Conservation (phyloP, 2,329 filamentous ascomycete genomes). For the Cladosporium cucumerinum region DNA sequence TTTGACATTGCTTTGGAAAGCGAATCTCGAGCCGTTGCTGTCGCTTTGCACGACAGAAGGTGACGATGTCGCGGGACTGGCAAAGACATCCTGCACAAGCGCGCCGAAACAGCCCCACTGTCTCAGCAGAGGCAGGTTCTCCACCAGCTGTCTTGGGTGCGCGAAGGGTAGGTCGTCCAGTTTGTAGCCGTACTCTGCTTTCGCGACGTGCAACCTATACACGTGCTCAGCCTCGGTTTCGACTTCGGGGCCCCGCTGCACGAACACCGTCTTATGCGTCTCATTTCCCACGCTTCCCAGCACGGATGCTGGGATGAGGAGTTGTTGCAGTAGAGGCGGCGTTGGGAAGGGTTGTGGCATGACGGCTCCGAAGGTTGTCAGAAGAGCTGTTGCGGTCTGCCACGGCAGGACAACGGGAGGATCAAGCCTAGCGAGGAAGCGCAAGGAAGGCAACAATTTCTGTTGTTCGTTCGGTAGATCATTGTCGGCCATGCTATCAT, state of each 20-base stretch:
- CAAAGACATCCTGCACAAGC: conserved; percentile 49
- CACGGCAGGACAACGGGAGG: conserved; percentile 70
- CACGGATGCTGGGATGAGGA: conserved; percentile 12
- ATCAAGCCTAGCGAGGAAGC: conserved; percentile 71
- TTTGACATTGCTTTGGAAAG: not conserved
- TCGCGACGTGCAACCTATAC: conserved; percentile 67
- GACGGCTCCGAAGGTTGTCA: conserved; percentile 56
- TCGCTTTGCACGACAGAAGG: not conserved
- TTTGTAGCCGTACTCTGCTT: conserved; percentile 66
- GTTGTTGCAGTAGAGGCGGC: conserved; percentile 7
- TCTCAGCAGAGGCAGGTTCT: conserved; percentile 68
- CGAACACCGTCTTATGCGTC: conserved; percentile 16
- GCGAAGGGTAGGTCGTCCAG: conserved; percentile 70
- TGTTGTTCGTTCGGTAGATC: conserved; percentile 51
- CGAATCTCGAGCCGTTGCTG: not conserved
- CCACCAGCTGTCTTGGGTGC: conserved; percentile 72
- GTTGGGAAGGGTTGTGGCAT: conserved; percentile 42
- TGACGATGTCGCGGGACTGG: not conserved
- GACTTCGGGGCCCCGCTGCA: conserved; percentile 9
- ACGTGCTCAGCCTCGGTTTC: conserved; percentile 36
- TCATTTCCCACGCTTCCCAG: conserved; percentile 12
- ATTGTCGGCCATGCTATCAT: conserved; percentile 33
- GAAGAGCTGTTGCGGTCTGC: conserved; percentile 60
- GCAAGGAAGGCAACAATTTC: conserved; percentile 62
- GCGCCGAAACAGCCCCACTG: conserved; percentile 71